Percentiles rank a stretch among this genome's conserved stretches.
Conservation (phyloP, 2,329 filamentous ascomycete species). For the Phialocephala sp. region DNA sequence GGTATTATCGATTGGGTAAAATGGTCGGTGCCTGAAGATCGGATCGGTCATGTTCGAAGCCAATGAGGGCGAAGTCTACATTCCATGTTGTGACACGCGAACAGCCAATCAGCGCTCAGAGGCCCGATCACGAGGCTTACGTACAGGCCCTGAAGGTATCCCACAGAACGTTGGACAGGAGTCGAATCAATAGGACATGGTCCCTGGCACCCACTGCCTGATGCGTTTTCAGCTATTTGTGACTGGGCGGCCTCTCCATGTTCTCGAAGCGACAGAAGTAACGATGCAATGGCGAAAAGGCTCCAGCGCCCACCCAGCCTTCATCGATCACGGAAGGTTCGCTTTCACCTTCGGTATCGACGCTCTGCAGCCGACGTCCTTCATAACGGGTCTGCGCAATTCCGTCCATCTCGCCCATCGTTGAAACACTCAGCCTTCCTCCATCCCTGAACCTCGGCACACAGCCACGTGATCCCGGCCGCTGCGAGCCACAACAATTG, state of each 20-base stretch:
- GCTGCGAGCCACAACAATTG: background rate
- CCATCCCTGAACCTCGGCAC: background rate
- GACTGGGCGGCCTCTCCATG: background rate
- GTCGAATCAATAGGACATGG: background rate
- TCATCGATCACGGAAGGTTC: background rate
- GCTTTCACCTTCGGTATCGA: background rate
- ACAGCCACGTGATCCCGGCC: background rate
- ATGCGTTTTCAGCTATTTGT: background rate
- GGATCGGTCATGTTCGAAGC: background rate
- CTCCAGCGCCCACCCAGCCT: background rate
- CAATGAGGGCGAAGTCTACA: background rate
- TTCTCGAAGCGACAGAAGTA: background rate
- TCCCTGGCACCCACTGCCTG: background rate
- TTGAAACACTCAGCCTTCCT: background rate
- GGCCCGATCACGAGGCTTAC: background rate
- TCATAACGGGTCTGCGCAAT: background rate
- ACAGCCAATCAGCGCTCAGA: background rate
- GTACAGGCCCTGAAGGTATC: background rate
- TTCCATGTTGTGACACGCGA: too few species aligned
- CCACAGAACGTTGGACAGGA: background rate
- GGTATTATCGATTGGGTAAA: too few species aligned
- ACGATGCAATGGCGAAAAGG: background rate
- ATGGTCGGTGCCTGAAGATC: background rate
- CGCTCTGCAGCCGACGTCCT: background rate
- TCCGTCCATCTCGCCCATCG: background rate